Evolutionary conservation across 257 asterid species (phyloP).

Genomic region (Vinca minor): DNA sequence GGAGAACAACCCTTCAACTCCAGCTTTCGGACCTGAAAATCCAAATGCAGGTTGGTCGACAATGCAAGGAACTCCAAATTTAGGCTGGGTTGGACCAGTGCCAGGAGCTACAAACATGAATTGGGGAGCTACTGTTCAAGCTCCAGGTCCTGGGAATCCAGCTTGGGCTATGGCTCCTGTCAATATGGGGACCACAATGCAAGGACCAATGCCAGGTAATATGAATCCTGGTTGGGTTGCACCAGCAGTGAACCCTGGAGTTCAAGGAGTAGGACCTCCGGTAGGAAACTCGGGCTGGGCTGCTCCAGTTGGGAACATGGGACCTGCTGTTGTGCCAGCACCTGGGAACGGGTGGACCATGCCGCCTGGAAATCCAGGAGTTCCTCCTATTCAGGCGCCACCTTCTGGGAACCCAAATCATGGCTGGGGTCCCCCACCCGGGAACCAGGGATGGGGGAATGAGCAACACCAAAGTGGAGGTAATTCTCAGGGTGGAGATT

Average conservation of each 20-base stretch:
- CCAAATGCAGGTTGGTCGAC: constrained; percentile 53
- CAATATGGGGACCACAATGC: constrained; percentile 25
- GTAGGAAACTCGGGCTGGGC: constrained; percentile 34
- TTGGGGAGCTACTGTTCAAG: constrained; percentile 49
- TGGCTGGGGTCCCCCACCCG: constrained; percentile 46
- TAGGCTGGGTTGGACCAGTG: constrained; percentile 56
- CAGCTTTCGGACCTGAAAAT: constrained; percentile 41
- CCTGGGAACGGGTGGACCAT: constrained; percentile 30
- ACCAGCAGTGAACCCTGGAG: constrained; percentile 33
- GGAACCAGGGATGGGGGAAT: constrained; percentile 49
- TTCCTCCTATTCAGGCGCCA: constrained; percentile 41
- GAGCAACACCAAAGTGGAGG: constrained; percentile 43
- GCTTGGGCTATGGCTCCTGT: constrained; percentile 55
- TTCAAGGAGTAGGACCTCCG: constrained; percentile 46
- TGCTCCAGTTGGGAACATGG: constrained; percentile 37
- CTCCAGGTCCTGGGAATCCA: constrained; percentile 36
- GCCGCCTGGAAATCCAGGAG: constrained; percentile 27
- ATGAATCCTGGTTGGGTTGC: constrained; percentile 47
- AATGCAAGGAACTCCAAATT: constrained; percentile 45
- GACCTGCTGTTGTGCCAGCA: constrained; percentile 24
- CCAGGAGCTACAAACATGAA: constrained; percentile 40
- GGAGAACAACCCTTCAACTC: constrained; percentile 31
- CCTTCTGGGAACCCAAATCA: constrained; percentile 41
- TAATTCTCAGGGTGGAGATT: constrained; percentile 28
- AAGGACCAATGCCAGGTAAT: constrained; percentile 35